Percentiles rank a stretch among this genome's conserved stretches.
Evolutionary conservation across 192 early-diverging fungal genomes (phyloP).

Genomic region (Funneliformis geosporum): DNA sequence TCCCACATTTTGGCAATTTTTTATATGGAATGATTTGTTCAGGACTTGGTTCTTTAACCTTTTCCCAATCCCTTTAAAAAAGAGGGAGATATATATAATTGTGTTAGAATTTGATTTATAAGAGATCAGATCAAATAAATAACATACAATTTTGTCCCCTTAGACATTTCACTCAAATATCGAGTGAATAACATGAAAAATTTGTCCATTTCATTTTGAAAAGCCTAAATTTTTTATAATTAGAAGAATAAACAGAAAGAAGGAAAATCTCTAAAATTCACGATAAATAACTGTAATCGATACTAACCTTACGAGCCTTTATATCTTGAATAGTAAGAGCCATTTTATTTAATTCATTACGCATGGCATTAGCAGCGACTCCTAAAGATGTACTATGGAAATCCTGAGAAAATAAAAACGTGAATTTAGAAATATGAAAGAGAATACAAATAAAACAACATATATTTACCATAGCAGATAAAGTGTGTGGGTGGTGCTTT

Average conservation of each 20-base stretch:
- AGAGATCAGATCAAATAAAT: background rate
- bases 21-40: slow-evolving; percentile 88
- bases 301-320: slow-evolving; percentile 56
- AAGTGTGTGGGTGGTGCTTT: too few relatives aligned
- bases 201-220: slow-evolving; percentile 81
- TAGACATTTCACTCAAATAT: slow-evolving; percentile 80
- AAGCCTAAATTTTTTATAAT: slow-evolving; percentile 43
- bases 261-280: background rate
- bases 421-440: too few relatives aligned
- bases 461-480: too few relatives aligned
- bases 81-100: background rate
- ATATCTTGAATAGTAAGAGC: slow-evolving; percentile 57
- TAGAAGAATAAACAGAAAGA: background rate
- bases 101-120: background rate
- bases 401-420: slow-evolving; percentile 39
- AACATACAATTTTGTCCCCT: slow-evolving; percentile 75
- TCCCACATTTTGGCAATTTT: slow-evolving; percentile 56
- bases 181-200: slow-evolving; percentile 84
- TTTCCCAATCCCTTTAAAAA: slow-evolving; percentile 85
- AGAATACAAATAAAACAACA: too few relatives aligned
- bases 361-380: slow-evolving; percentile 72
- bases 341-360: slow-evolving; percentile 71
- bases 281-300: background rate
- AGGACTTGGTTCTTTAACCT: slow-evolving; percentile 87
- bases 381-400: slow-evolving; percentile 61